These are phyloP conservation scores for Chenopodium berlandieri DNA, from an alignment of 148 eudicot genomes.

Conservation along the genomic window DNA sequence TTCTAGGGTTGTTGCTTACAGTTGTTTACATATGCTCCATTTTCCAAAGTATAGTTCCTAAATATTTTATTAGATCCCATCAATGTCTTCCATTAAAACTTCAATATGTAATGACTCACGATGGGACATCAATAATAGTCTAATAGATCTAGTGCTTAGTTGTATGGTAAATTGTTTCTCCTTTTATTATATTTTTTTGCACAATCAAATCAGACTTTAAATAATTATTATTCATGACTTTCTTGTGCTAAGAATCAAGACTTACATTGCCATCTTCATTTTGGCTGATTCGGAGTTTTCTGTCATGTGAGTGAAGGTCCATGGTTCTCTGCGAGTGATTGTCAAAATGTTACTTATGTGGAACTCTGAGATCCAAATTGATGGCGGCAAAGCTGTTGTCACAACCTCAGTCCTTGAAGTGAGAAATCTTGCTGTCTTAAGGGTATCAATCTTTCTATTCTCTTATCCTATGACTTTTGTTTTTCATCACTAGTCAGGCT, in stretches of 20 bases:
- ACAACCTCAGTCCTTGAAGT: constrained; percentile 74
- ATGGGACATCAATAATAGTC: not conserved
- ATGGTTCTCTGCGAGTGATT: constrained; percentile 72
- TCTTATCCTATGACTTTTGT: not conserved
- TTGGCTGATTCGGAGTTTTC: not conserved
- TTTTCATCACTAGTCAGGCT: constrained; percentile 5
- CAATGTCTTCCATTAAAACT: not conserved
- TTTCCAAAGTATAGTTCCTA: not conserved
- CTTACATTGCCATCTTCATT: not conserved
- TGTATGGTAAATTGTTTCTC: not conserved
- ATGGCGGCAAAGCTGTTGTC: constrained; percentile 58
- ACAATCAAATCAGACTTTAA: not conserved
- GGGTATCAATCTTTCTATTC: constrained; percentile 36
- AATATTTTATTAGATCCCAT: not conserved
- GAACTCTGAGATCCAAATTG: constrained; percentile 67
- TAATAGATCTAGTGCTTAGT: not conserved
- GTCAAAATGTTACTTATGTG: constrained; percentile 87
- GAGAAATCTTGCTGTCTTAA: constrained; percentile 73
- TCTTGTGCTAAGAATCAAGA: not conserved
- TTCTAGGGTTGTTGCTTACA: not conserved
- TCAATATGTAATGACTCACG: not conserved
- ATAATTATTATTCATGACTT: not conserved
- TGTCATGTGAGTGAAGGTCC: constrained; percentile 51
- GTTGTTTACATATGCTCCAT: too few relatives aligned
- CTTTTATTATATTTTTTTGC: not conserved